phyloP scores from a whole-genome alignment of 78 protist species.

The Dictyostelium intermedium region DNA sequence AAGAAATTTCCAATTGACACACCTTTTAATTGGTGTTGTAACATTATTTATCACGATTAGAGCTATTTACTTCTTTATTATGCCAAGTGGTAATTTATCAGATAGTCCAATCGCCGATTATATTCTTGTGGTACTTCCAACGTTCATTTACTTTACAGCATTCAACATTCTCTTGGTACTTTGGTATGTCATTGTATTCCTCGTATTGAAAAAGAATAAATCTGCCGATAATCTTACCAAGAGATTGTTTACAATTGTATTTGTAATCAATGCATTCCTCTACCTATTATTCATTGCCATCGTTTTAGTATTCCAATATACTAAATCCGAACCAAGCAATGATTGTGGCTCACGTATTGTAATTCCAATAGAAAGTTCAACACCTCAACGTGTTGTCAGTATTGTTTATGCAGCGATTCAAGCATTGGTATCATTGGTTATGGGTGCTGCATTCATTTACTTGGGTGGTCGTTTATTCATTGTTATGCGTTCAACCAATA shows the following conservation, averaged over 20 bases:
- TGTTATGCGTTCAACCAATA: not conserved
- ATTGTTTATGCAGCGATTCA: slow-evolving; percentile 20
- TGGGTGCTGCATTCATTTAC: not conserved
- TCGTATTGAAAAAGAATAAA: not conserved
- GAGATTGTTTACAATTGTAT: not conserved
- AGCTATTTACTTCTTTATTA: not conserved
- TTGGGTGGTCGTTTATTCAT: not conserved
- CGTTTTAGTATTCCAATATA: not conserved
- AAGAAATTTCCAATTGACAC: not conserved
- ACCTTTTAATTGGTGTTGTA: not conserved
- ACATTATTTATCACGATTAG: not conserved
- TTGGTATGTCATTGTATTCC: not conserved
- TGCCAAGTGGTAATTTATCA: slow-evolving; percentile 28
- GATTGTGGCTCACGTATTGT: slow-evolving; percentile 6
- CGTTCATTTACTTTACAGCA: slow-evolving; percentile 24
- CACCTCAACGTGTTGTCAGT: slow-evolving; percentile 6
- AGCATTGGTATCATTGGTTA: not conserved
- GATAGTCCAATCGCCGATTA: slow-evolving; percentile 12
- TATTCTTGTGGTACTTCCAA: not conserved
- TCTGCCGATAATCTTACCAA: not conserved
- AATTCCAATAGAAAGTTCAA: not conserved
- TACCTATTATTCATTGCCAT: slow-evolving; percentile 30
- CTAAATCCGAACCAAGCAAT: not conserved
- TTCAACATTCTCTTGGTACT: not conserved
- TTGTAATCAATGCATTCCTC: not conserved